phyloP scores from a whole-genome alignment of 805 yeast genomes.

The Saturnispora besseyi region DNA sequence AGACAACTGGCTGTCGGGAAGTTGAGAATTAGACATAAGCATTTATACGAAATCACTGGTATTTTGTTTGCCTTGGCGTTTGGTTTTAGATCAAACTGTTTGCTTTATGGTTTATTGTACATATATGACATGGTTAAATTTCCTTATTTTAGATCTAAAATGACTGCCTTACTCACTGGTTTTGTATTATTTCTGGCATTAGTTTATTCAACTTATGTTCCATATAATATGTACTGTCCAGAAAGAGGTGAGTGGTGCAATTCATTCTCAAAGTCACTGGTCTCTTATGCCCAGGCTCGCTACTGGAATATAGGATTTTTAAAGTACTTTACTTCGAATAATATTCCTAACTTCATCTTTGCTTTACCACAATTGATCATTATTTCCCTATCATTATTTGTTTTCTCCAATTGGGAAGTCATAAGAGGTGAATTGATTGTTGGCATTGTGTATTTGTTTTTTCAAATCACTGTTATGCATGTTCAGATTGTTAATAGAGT shows the following conservation, averaged over 20 bases:
- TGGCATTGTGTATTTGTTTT: slow-evolving; percentile 35
- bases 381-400: slow-evolving; percentile 32
- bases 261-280: slow-evolving; percentile 46
- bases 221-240: slow-evolving; percentile 59
- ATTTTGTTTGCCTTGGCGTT: slow-evolving; percentile 45
- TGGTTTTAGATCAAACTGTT: slow-evolving; percentile 65
- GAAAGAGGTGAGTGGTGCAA: slow-evolving; percentile 74
- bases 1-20: slow-evolving; percentile 31
- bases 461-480: slow-evolving; percentile 60
- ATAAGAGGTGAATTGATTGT: slow-evolving; percentile 35
- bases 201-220: slow-evolving; percentile 38
- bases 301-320: slow-evolving; percentile 86
- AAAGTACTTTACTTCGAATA: slow-evolving; percentile 71
- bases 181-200: slow-evolving; percentile 39
- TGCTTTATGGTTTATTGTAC: slow-evolving; percentile 62
- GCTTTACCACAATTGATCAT: slow-evolving; percentile 59
- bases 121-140: slow-evolving; percentile 42
- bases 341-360: slow-evolving; percentile 74
- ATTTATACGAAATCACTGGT: slow-evolving; percentile 40
- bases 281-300: slow-evolving; percentile 59
- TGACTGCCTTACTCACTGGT: slow-evolving; percentile 46
- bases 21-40: slow-evolving; percentile 3
- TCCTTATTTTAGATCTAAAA: slow-evolving; percentile 10
- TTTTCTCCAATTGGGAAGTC: slow-evolving; percentile 24
- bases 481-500: slow-evolving; percentile 81